phyloP scores from a whole-genome alignment of 192 early-diverging fungal species.

The Piromyces sp. region DNA sequence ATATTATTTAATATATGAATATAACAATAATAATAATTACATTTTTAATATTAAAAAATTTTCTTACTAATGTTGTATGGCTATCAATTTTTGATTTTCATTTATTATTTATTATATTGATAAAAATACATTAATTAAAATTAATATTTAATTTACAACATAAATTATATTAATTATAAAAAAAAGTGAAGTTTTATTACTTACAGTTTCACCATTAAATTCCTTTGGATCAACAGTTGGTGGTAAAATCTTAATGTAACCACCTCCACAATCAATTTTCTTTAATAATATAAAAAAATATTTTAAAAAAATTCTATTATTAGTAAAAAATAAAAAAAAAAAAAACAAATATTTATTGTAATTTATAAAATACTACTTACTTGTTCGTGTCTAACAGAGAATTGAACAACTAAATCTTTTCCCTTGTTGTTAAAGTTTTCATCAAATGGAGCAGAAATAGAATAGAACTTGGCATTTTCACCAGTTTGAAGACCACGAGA shows the following conservation, averaged over 20 bases:
- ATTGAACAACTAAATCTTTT: slow-evolving; percentile 75
- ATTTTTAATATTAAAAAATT: background rate
- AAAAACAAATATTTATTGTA: background rate
- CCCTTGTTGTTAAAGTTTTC: slow-evolving; percentile 60
- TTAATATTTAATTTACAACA: no score
- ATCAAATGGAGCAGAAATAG: slow-evolving; percentile 55
- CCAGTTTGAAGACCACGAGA: slow-evolving; percentile 43
- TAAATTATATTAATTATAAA: no score
- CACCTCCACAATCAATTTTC: slow-evolving; percentile 65
- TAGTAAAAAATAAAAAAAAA: background rate
- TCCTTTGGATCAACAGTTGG: slow-evolving; percentile 53
- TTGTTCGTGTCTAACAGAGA: slow-evolving; percentile 80
- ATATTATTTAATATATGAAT: background rate
- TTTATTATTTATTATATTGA: no score
- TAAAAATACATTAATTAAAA: no score
- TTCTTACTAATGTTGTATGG: slow-evolving; percentile 21
- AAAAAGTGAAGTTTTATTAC: background rate
- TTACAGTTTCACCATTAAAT: slow-evolving; percentile 65
- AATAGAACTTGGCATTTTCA: slow-evolving; percentile 73
- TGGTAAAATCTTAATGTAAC: slow-evolving; percentile 76
- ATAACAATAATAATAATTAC: background rate
- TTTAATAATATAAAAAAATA: background rate
- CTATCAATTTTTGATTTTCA: no score
- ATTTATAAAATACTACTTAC: background rate
- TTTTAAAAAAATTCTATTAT: no score